Base-by-base conservation (phyloP, 2,329 filamentous ascomycete species). In the Ascochyta fabae region DNA sequence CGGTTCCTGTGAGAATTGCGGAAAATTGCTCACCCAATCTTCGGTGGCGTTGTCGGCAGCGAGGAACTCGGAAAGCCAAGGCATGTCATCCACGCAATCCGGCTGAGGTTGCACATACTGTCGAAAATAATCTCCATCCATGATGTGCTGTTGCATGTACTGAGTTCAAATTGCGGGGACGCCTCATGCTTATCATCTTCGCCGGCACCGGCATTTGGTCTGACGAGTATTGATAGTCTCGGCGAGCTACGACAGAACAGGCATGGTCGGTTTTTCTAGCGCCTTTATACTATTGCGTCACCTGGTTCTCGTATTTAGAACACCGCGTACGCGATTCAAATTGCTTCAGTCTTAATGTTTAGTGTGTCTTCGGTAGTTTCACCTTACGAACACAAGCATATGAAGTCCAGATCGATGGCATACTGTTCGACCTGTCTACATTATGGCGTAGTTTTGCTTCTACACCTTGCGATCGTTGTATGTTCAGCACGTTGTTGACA, bases 121-220 rank as follows among this genome's bases (percentile, higher is more conserved):
- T n/a, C 16, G 42, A 7, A 47, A 56, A 4, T 56, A 47, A 8
- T 33, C 47, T 22, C 16, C 26, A 9, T 56, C 53, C 53, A 56
- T 56, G 6, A 9, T 51, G 19, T 48, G 22, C 35, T 38, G 33
- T 22, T 47, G 24, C 29, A 16, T 16, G 16, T 36, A 16, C 26
- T 36, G 16, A 29, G 15, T 47, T 47, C 3, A 10, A 34, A 31
- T 35, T 56, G 53, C 48, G 53, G 42, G 53, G 43, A 34, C 16
- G 16, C 34, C 23, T 43, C 23, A 46, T 35, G 42, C 53, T 45
- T 45, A 40, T 50, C 24, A 26, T 29, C 27, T 27, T 42, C 42
- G 36, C 53, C 48, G 48, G 53, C 47, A 56, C 53, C 53, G 47
- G 53, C 41, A 22, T 46, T 56, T 19, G 47, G 23, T 56, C 42